These are phyloP conservation scores for Candida arabinofermentans DNA, from an alignment of 805 yeast species.

Conservation along the genomic window DNA sequence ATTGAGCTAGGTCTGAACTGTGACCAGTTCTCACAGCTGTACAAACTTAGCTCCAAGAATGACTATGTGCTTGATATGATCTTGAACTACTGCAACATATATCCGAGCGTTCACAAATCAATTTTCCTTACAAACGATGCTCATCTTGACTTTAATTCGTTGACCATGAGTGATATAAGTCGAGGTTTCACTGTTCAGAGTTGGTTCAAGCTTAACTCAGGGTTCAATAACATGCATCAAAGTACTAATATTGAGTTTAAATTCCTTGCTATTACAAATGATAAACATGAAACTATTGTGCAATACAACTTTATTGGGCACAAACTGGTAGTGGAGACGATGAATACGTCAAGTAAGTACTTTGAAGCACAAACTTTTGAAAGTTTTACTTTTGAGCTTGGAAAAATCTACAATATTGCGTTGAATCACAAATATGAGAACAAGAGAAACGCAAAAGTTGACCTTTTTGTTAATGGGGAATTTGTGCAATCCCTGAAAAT, in stretches of 20 bases:
- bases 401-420: constrained; percentile 23
- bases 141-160: constrained; percentile 8
- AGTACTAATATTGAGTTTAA: background rate
- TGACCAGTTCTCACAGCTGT: constrained; percentile 11
- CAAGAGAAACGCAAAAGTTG: constrained; percentile 32
- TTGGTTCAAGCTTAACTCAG: constrained; percentile 21
- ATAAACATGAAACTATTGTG: constrained; percentile 4
- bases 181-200: constrained; percentile 22
- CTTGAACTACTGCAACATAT: constrained; percentile 3
- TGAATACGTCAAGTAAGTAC: constrained; percentile 2
- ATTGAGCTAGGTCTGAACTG: constrained; percentile 17
- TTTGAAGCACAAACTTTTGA: constrained; percentile 20
- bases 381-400: constrained; percentile 25
- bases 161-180: constrained; percentile 9
- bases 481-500: constrained; percentile 31
- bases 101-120: constrained; percentile 6
- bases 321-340: constrained; percentile 13
- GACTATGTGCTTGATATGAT: constrained; percentile 1
- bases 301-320: constrained; percentile 14
- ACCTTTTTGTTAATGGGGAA: constrained; percentile 47
- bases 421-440: constrained; percentile 23
- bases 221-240: constrained; percentile 2
- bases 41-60: constrained; percentile 6
- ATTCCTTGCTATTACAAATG: constrained; percentile 5
- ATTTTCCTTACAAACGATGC: constrained; percentile 10